A percentile compares a stretch with the other conserved stretches of the same genome.
Evolutionary conservation across 225 moss, liverwort and hornwort genomes (phyloP).

Genomic region (Marchantia paleacea): DNA sequence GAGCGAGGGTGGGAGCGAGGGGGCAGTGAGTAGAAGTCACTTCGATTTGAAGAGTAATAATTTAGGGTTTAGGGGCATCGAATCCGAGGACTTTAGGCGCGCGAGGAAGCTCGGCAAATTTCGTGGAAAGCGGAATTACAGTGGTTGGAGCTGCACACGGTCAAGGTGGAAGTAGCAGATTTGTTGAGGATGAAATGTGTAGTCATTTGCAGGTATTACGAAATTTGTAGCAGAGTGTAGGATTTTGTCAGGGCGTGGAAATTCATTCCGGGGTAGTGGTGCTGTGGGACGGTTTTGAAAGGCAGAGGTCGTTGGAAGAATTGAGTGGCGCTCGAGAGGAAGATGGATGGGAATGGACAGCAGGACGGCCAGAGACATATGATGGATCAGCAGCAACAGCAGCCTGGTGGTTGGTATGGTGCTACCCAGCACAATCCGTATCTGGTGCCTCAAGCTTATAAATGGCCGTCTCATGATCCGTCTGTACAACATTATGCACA

Average conservation of each 20-base stretch:
- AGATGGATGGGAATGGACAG: constrained; percentile 38
- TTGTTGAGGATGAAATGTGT: constrained; percentile 2
- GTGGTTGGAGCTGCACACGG: neutral
- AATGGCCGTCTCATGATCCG: constrained; percentile 44
- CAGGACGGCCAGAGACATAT: constrained; percentile 37
- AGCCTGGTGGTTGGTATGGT: constrained; percentile 36
- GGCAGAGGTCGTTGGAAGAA: constrained; percentile 8
- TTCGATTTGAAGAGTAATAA: neutral
- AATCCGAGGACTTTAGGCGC: neutral
- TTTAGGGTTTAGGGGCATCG: constrained; percentile 18
- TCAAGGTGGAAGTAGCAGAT: neutral
- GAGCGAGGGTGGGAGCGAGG: neutral
- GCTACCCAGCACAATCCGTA: constrained; percentile 30
- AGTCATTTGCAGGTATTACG: neutral
- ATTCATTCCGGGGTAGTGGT: neutral
- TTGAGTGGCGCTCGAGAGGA: constrained; percentile 1
- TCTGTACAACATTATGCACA: constrained; percentile 36
- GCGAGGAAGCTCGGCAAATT: neutral
- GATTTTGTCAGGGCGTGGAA: constrained; percentile 3
- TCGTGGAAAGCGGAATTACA: neutral
- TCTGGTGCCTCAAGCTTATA: constrained; percentile 36
- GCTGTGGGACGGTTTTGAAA: neutral
- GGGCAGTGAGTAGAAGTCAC: neutral
- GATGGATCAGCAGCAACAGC: constrained; percentile 43
- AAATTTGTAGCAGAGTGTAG: neutral